A percentile compares a stretch with the other conserved stretches of the same genome.
phyloP scores from a whole-genome alignment of 768 basidiomycete genomes.

The Termitomyces heimii region DNA sequence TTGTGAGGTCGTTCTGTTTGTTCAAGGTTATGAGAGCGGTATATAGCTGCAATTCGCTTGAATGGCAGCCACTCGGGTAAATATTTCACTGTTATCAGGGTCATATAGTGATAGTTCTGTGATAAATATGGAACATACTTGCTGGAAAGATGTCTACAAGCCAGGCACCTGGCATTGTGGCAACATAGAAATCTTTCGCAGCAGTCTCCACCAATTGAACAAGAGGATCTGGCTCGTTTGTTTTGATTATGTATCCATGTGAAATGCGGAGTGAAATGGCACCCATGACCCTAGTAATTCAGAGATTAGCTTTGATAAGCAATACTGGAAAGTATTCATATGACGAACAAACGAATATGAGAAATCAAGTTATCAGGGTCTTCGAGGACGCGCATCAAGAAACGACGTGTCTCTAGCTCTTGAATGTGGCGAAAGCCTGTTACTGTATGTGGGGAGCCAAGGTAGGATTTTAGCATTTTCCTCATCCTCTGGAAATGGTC shows the following conservation, averaged over 20 bases:
- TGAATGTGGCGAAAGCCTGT: constrained; percentile 27
- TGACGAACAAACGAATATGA: constrained; percentile 35
- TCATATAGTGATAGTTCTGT: too few relatives aligned
- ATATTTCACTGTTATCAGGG: constrained; percentile 26
- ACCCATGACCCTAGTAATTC: constrained; percentile 26
- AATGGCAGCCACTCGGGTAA: constrained; percentile 43
- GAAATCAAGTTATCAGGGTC: constrained; percentile 29
- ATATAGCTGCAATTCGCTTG: constrained; percentile 27
- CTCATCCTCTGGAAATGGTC: constrained; percentile 37
- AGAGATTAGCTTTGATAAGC: background rate
- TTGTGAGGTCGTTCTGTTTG: constrained; percentile 29
- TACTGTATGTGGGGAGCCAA: constrained; percentile 33
- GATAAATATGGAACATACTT: constrained; percentile 9
- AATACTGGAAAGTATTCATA: background rate
- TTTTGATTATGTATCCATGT: constrained; percentile 36
- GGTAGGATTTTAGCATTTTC: constrained; percentile 30
- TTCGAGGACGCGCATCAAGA: constrained; percentile 33
- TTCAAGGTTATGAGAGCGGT: constrained; percentile 23
- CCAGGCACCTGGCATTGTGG: constrained; percentile 18
- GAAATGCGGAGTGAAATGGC: constrained; percentile 35
- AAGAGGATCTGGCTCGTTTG: constrained; percentile 28
- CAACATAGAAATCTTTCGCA: constrained; percentile 31
- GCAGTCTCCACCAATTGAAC: constrained; percentile 32
- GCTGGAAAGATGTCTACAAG: constrained; percentile 35
- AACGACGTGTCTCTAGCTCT: constrained; percentile 35